phyloP scores from a whole-genome alignment of 352 stramenopile species.

The Peronospora belbahrii region DNA sequence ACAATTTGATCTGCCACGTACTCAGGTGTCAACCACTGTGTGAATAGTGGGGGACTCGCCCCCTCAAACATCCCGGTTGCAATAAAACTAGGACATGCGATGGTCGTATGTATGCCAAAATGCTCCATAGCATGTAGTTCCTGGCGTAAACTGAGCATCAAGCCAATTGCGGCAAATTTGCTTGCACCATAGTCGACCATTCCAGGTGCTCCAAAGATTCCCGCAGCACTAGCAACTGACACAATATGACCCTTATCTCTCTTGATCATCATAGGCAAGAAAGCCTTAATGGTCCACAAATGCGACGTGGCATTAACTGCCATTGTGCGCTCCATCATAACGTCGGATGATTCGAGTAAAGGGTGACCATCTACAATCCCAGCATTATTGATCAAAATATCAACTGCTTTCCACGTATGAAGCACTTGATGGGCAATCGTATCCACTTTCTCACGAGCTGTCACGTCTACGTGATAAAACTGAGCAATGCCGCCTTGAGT shows the following conservation, averaged over 20 bases:
- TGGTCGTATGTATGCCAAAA: conserved; percentile 36
- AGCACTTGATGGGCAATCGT: conserved; percentile 17
- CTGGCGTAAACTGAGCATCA: conserved; percentile 40
- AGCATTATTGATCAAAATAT: conserved; percentile 50
- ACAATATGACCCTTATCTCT: conserved; percentile 42
- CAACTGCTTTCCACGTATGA: conserved; percentile 21
- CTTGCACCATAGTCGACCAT: conserved; percentile 53
- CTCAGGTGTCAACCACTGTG: conserved; percentile 36
- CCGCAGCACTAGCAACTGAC: conserved; percentile 37
- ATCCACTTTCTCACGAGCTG: conserved; percentile 28
- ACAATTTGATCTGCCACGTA: conserved; percentile 41
- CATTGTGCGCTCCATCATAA: conserved; percentile 43
- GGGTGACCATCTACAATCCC: conserved; percentile 39
- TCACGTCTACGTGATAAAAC: conserved; percentile 37
- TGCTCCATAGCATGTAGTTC: conserved; percentile 38
- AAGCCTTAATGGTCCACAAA: conserved; percentile 47
- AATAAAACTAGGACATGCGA: conserved; percentile 56
- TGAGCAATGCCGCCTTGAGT: conserved; percentile 11
- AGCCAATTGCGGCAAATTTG: conserved; percentile 37
- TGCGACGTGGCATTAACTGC: conserved; percentile 40
- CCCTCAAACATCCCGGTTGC: conserved; percentile 62
- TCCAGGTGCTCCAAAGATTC: conserved; percentile 33
- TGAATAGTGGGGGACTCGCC: conserved; percentile 30
- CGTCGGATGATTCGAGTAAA: conserved; percentile 32
- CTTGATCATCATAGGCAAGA: conserved; percentile 37